Evolutionary conservation across 1,139 yeast genomes (phyloP), one percentile per base, ranked within the genome.

Genomic region (Taphrina communis): DNA sequence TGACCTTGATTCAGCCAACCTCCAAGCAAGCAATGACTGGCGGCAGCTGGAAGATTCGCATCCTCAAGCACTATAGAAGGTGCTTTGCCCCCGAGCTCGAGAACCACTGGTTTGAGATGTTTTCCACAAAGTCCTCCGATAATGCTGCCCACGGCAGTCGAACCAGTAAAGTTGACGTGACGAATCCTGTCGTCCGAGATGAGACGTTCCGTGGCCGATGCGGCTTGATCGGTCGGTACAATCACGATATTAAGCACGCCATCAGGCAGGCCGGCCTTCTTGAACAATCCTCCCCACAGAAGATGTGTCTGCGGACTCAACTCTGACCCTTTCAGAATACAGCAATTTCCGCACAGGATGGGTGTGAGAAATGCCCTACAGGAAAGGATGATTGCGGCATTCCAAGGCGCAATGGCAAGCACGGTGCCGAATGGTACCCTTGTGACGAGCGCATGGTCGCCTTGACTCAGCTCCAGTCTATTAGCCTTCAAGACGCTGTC

Each of bases 61-160:
- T 89, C 96, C n/a, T 82, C 85, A 76, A 89, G 85, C 25, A 90
- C 83, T 65, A 90, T 80, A 71, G 88, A 82, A n/a, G 96, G 92
- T 21, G 94, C 87, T 77, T 90, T 90, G 71, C 97, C 97, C 72
- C 97, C 97, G 76, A 93, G 88, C 80, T 90, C 97, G 74, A 90
- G 77, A n/a, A 95, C 86, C 46, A 89, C 87, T 9, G 91, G 90
- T 78, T 90, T 90, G 75, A 84, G 76, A 72, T 84, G 81, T 11
- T 82, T 77, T 25, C 91, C 83, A 36, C 95, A 95, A 6, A 63
- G 19, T 67, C 84, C 81, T 69, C 79, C 78, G 74, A 86, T 90
- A 72, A 88, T 81, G 72, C 82, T 81, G 71, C 93, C 93, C n/a
- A 89, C 86, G 35, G 81, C 82, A 0, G 84, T 81, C 17, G 85